These are phyloP conservation scores for Cercospora citrullina DNA, from an alignment of 2,329 filamentous ascomycete species.

Conservation along the genomic window DNA sequence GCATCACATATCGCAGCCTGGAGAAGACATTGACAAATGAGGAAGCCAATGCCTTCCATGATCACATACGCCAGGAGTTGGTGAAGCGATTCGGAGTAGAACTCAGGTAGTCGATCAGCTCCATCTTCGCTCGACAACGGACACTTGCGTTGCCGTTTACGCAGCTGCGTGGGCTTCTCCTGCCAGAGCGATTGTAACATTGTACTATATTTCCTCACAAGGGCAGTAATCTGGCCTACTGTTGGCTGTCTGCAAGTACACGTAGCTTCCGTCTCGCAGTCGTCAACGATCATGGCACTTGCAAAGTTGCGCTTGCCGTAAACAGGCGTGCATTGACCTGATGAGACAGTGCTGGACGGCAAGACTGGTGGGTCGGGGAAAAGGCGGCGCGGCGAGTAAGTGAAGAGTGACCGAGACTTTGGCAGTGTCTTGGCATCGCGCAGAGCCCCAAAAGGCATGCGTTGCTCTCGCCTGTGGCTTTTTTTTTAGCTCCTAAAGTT, in stretches of 20 bases:
- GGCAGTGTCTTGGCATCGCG: neutral
- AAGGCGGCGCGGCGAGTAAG: neutral
- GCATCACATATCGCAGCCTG: conserved; percentile 89
- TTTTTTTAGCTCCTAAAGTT: neutral
- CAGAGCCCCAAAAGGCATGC: neutral
- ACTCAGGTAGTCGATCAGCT: conserved; percentile 56
- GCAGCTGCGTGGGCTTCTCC: neutral
- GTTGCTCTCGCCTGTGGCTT: neutral
- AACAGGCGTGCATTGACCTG: neutral
- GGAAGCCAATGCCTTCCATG: conserved; percentile 76
- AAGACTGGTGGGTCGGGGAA: neutral
- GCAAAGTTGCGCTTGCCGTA: neutral
- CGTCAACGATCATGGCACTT: neutral
- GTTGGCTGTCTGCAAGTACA: neutral
- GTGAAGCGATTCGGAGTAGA: conserved; percentile 75
- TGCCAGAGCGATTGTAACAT: neutral
- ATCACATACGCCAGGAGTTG: conserved; percentile 63
- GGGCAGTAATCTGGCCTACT: neutral
- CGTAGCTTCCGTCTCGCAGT: neutral
- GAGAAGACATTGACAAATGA: conserved; percentile 85
- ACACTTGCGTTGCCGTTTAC: neutral
- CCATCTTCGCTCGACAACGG: neutral
- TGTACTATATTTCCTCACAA: neutral
- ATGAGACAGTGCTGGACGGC: neutral
- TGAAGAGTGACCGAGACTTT: neutral